These are phyloP conservation scores for Paspalum vaginatum DNA, from an alignment of 176 grass and related monocot genomes.

Conservation along the genomic window DNA sequence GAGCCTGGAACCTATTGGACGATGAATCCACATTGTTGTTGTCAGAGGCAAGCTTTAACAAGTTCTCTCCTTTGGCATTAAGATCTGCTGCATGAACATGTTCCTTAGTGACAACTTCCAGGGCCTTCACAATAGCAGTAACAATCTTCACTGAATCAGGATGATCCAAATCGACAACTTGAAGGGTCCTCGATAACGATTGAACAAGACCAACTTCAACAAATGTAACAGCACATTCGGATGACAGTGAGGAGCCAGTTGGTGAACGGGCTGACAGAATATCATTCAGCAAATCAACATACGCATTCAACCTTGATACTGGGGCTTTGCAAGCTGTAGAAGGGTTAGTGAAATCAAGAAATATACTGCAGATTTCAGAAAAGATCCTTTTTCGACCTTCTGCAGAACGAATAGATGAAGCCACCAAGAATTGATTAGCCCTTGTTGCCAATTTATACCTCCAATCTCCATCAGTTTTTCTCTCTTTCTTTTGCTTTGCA, in stretches of 20 bases:
- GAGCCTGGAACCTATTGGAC: constrained; percentile 66
- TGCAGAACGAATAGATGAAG: constrained; percentile 84
- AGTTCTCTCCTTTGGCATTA: constrained; percentile 67
- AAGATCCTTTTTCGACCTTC: constrained; percentile 91
- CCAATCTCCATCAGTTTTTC: constrained; percentile 90
- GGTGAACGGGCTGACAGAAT: constrained; percentile 94
- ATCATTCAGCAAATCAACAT: constrained; percentile 94
- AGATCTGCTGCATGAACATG: constrained; percentile 77
- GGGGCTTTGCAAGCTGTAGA: constrained; percentile 54
- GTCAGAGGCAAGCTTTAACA: constrained; percentile 53
- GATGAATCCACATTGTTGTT: constrained; percentile 60
- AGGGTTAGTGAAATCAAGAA: constrained; percentile 66
- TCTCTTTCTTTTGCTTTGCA: constrained; percentile 89
- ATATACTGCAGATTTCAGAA: constrained; percentile 78
- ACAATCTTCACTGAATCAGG: constrained; percentile 92
- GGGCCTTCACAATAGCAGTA: constrained; percentile 76
- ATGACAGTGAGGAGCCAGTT: constrained; percentile 80
- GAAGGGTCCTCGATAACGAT: constrained; percentile 64
- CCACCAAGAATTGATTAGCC: constrained; percentile 94
- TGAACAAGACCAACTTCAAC: constrained; percentile 87
- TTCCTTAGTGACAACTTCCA: constrained; percentile 93
- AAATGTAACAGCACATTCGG: constrained; percentile 89
- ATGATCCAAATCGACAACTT: constrained; percentile 90
- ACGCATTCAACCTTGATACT: constrained; percentile 72
- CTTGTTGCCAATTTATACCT: constrained; percentile 87